phyloP scores from a whole-genome alignment of 768 basidiomycete genomes.

The Mycena galericulata region DNA sequence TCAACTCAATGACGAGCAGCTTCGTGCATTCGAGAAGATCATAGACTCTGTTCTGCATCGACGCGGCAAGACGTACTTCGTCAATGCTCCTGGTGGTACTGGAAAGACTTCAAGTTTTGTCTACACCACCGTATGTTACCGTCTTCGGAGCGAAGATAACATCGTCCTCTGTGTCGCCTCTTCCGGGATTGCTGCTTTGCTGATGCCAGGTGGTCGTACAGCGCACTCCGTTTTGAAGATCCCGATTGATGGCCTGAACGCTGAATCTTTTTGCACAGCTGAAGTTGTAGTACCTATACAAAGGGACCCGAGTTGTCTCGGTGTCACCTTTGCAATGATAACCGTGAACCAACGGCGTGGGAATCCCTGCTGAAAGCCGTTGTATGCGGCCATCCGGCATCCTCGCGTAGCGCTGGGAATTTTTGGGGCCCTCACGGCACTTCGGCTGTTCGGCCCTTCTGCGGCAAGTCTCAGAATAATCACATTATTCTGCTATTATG shows the following conservation, averaged over 20 bases:
- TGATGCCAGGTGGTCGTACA: conserved; percentile 58
- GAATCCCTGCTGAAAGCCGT: too few relatives aligned
- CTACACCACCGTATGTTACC: conserved; percentile 48
- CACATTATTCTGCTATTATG: too few relatives aligned
- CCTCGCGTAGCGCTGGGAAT: too few relatives aligned
- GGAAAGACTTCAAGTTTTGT: conserved; percentile 64
- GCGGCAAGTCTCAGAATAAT: too few relatives aligned
- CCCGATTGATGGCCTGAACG: conserved; percentile 43
- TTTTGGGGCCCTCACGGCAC: too few relatives aligned
- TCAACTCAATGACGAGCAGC: conserved; percentile 48
- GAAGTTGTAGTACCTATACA: too few relatives aligned
- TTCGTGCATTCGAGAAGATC: conserved; percentile 44
- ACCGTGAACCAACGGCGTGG: too few relatives aligned
- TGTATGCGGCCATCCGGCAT: too few relatives aligned
- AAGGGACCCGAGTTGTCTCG: too few relatives aligned
- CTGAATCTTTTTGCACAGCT: conserved; percentile 41
- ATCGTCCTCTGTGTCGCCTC: conserved; percentile 62
- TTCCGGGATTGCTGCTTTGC: conserved; percentile 59
- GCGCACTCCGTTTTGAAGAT: conserved; percentile 63
- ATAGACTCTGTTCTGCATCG: conserved; percentile 37
- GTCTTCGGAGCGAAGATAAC: conserved; percentile 38
- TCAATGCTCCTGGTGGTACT: conserved; percentile 57
- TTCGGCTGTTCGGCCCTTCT: too few relatives aligned
- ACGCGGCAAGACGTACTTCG: conserved; percentile 48
- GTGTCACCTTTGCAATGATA: too few relatives aligned